Evolutionary conservation across 1,139 yeast species (phyloP), one percentile per base, ranked within the genome.

Genomic region (Hyphopichia khmerensis): DNA sequence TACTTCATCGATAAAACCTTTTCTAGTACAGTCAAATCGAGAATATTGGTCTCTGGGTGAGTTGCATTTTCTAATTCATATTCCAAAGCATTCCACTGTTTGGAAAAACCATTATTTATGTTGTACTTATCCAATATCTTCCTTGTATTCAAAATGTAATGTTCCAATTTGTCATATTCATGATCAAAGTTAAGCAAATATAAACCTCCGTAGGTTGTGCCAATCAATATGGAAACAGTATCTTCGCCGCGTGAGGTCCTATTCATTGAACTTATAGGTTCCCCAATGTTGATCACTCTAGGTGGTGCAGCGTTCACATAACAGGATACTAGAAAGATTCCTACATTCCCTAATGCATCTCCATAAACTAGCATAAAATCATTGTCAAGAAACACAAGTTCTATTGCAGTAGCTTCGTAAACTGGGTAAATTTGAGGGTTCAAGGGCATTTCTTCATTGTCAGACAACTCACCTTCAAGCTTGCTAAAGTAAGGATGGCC

Each of bases 181-280:
- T 26, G 29, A 4, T 26, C 29, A 11, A 21, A 9, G 4, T 26
- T 26, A 4, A 26, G n/a, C n/a, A 26, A 11, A 43, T 62, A 67
- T 9, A 71, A 48, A 2, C 66, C 72, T 8, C 77, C 77, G 47
- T 57, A 57, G 1, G 60, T 59, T 0, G 76, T 71, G 3, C 75
- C 76, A 18, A 69, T 42, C 1, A 68, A 39, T 0, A 59, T 66
- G 16, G 24, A 35, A 23, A n/a, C n/a, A n/a, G n/a, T n/a, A n/a
- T n/a, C n/a, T n/a, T n/a, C n/a, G n/a, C n/a, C n/a, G n/a, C n/a
- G n/a, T n/a, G 24, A 27, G 4, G 30, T 27, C 14, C 21, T 26
- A 9, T 26, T 24, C n/a, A 35, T 21, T 16, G 38, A 5, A 17
- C 14, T 35, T 11, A 35, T 26, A 3, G 29, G 32, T 24, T 35